A percentile compares a stretch with the other conserved stretches of the same genome.
These are phyloP conservation scores for Ettlia oleoabundans DNA, from an alignment of 139 green algal species.

Conservation along the genomic window DNA sequence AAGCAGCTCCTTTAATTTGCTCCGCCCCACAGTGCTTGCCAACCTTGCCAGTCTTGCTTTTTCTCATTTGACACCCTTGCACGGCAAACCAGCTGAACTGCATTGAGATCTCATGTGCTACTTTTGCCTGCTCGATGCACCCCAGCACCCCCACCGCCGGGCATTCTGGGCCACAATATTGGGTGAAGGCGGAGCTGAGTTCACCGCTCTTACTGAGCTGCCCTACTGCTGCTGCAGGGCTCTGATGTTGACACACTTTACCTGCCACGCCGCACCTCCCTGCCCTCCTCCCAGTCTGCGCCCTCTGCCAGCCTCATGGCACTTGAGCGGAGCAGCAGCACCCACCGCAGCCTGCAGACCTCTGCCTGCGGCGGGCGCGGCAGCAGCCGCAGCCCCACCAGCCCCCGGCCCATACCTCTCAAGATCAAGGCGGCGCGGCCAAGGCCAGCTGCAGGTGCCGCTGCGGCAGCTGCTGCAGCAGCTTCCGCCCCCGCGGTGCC, in stretches of 20 bases:
- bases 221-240: not conserved
- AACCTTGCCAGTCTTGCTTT: no score
- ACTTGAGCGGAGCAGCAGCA: slow-evolving; percentile 15
- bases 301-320: slow-evolving; percentile 5
- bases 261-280: not conserved
- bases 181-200: no score
- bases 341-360: not conserved
- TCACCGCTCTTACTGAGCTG: no score
- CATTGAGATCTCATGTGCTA: no score
- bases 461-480: not conserved
- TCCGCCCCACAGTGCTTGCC: no score
- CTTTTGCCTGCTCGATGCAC: not conserved
- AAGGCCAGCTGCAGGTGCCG: not conserved
- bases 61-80: no score
- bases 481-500: not conserved
- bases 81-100: no score
- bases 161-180: no score
- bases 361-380: not conserved
- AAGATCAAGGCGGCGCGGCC: not conserved
- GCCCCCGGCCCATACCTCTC: slow-evolving; percentile 15
- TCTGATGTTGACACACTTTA: slow-evolving; percentile 11
- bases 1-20: no score
- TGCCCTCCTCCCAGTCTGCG: slow-evolving; percentile 1
- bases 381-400: not conserved
- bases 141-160: not conserved